These are phyloP conservation scores for Trifolium subterraneum DNA, from an alignment of 306 rosid genomes.

Conservation along the genomic window DNA sequence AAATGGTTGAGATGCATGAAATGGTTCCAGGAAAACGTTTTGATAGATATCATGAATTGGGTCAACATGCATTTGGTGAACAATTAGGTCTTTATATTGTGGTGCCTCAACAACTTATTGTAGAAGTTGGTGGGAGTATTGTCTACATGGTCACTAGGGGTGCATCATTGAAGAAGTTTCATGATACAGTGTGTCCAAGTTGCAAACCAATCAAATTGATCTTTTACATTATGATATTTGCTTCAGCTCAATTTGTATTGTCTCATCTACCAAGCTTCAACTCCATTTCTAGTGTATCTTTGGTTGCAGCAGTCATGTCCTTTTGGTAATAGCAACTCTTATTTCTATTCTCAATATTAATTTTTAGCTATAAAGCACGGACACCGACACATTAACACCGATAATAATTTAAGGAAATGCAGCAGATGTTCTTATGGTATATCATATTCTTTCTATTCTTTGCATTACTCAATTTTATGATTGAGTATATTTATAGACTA, in stretches of 20 bases:
- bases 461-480: not conserved
- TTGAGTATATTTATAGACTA: too few relatives aligned
- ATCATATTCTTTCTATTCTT: not conserved
- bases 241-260: constrained; percentile 71
- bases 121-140: constrained; percentile 59
- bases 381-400: too few relatives aligned
- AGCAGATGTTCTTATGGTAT: too few relatives aligned
- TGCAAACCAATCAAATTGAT: constrained; percentile 54
- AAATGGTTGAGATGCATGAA: constrained; percentile 93
- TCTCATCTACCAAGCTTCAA: constrained; percentile 87
- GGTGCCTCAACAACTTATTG: constrained; percentile 81
- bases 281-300: constrained; percentile 68
- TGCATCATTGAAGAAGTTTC: constrained; percentile 64
- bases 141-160: constrained; percentile 87
- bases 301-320: constrained; percentile 84
- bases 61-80: constrained; percentile 82
- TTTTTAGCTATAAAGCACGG: too few relatives aligned
- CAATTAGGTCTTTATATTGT: constrained; percentile 82
- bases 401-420: too few relatives aligned
- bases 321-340: too few relatives aligned
- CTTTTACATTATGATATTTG: constrained; percentile 77
- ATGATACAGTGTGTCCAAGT: constrained; percentile 50
- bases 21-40: constrained; percentile 81
- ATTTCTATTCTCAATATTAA: too few relatives aligned
- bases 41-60: constrained; percentile 80